Evolutionary conservation across 805 yeast genomes (phyloP).

Genomic region (Saccharomycopsis amapae): DNA sequence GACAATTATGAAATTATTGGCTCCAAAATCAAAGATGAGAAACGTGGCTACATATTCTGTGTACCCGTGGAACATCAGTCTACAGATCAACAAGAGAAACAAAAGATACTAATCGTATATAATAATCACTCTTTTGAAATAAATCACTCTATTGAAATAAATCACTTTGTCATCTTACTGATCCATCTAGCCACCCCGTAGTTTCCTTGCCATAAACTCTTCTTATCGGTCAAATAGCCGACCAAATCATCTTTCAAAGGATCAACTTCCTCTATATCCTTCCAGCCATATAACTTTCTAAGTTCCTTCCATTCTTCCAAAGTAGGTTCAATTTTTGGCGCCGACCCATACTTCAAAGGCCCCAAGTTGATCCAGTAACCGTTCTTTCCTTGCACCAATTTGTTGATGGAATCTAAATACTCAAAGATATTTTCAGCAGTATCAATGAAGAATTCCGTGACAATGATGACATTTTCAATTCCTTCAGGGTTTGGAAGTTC

Average conservation of each 20-base stretch:
- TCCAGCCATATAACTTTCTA: conserved; percentile 60
- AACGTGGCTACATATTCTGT: too few species aligned
- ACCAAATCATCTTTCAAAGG: conserved; percentile 32
- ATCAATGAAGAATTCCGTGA: conserved; percentile 76
- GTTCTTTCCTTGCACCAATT: conserved; percentile 32
- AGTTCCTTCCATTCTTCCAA: conserved; percentile 58
- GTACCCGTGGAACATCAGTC: too few species aligned
- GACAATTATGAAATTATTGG: too few species aligned
- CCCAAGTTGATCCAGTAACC: conserved; percentile 88
- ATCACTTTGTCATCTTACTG: too few species aligned
- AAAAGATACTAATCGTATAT: too few species aligned
- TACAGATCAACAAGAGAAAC: too few species aligned
- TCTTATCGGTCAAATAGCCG: conserved; percentile 60
- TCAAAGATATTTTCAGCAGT: conserved; percentile 83
- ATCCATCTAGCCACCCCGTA: conserved; percentile 62
- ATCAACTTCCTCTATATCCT: conserved; percentile 32
- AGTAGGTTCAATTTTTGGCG: conserved; percentile 68
- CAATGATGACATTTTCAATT: conserved; percentile 45
- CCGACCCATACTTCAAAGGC: conserved; percentile 87
- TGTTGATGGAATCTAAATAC: conserved; percentile 60
- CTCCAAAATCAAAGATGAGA: too few species aligned
- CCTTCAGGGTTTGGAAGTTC: conserved; percentile 24
- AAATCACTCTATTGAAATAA: too few species aligned
- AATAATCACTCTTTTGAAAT: too few species aligned
- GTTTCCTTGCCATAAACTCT: conserved; percentile 71